Conservation (phyloP, 1,139 yeast species). For the Ogataea hybrid region DNA sequence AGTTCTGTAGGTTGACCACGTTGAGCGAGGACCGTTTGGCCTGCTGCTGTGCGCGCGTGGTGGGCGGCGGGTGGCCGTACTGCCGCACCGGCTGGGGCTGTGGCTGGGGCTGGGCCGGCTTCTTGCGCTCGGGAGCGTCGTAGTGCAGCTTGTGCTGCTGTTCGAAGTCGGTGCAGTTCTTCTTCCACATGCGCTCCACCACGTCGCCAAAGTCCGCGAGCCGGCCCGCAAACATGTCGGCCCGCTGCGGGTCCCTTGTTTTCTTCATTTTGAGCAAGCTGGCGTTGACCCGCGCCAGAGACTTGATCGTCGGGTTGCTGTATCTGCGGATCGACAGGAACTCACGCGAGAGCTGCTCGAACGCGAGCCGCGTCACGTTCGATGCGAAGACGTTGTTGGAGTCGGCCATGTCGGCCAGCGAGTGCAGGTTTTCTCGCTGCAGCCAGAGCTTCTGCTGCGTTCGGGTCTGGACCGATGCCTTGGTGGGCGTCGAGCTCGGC, state of each 20-base stretch:
- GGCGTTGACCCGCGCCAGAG: constrained; percentile 43
- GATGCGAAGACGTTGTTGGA: constrained; percentile 52
- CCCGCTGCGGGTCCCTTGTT: constrained; percentile 16
- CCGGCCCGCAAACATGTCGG: constrained; percentile 16
- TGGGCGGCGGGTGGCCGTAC: constrained; percentile 21
- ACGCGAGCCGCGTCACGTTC: constrained; percentile 66
- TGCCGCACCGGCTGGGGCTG: constrained; percentile 12
- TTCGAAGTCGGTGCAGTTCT: constrained; percentile 20
- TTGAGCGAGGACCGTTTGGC: constrained; percentile 18
- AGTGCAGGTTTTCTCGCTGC: constrained; percentile 57
- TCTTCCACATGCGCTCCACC: constrained; percentile 24
- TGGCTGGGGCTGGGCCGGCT: constrained; percentile 3
- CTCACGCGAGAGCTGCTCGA: constrained; percentile 73
- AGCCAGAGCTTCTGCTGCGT: constrained; percentile 84
- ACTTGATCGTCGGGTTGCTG: constrained; percentile 64
- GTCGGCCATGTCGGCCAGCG: constrained; percentile 27
- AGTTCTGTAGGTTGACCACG: constrained; percentile 22
- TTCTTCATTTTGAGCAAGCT: constrained; percentile 23
- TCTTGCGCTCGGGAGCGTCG: constrained; percentile 3
- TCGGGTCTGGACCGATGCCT: constrained; percentile 46
- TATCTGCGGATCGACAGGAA: constrained; percentile 68
- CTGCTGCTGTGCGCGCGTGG: constrained; percentile 30
- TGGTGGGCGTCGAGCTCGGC: constrained; percentile 1
- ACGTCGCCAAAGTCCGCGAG: constrained; percentile 21
- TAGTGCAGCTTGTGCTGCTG: constrained; percentile 2